Conservation (phyloP, 495 filamentous ascomycete genomes). For the Penicillium odoratum region DNA sequence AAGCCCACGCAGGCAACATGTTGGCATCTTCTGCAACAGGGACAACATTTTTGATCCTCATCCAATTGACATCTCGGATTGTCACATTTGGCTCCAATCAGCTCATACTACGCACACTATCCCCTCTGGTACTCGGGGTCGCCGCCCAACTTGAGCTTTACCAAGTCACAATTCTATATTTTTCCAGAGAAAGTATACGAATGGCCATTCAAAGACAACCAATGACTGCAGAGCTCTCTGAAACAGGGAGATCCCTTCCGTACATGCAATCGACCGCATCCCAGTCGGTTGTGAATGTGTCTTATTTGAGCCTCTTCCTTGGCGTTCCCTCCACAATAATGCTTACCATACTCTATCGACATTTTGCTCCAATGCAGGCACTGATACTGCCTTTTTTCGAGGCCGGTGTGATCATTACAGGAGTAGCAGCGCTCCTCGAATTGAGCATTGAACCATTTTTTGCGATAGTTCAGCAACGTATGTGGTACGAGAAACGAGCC, state of each 20-base stretch:
- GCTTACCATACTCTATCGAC: constrained; percentile 66
- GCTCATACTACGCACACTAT: constrained; percentile 79
- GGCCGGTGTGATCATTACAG: constrained; percentile 65
- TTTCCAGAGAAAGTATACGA: constrained; percentile 84
- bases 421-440: constrained; percentile 74
- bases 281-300: constrained; percentile 84
- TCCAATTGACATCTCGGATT: constrained; percentile 79
- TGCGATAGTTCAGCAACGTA: constrained; percentile 73
- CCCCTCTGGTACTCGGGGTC: constrained; percentile 77
- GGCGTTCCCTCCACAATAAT: constrained; percentile 62
- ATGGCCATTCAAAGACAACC: constrained; percentile 82
- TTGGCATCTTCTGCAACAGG: constrained; percentile 58
- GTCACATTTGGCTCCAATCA: constrained; percentile 92
- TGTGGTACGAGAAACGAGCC: constrained; percentile 77
- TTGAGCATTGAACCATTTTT: constrained; percentile 83
- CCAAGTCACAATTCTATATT: constrained; percentile 83
- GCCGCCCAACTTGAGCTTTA: constrained; percentile 90
- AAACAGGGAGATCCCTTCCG: constrained; percentile 8
- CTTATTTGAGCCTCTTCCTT: constrained; percentile 72
- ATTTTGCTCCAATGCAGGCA: constrained; percentile 54
- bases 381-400: constrained; percentile 59
- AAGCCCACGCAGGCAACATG: constrained; percentile 23
- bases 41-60: constrained; percentile 80
- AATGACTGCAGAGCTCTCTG: constrained; percentile 19
- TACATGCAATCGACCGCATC: constrained; percentile 27